phyloP scores from a whole-genome alignment of 1,139 yeast species.

The Debaryomycetaceae sp. region DNA sequence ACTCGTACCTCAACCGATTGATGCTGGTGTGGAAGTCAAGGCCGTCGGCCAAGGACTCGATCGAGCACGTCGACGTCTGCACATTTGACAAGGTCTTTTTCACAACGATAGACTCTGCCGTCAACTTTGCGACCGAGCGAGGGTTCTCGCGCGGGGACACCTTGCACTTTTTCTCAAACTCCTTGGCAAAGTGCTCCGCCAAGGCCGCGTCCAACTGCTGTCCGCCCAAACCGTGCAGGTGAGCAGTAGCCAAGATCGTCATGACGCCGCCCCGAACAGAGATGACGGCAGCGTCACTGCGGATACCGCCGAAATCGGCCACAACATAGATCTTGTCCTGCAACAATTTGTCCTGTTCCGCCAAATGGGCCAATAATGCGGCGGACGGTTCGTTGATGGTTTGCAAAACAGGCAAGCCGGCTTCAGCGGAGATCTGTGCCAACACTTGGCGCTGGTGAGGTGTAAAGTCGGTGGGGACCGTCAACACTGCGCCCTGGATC shows the following conservation, averaged over 20 bases:
- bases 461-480: conserved; percentile 85
- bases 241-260: conserved; percentile 81
- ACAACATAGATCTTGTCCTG: conserved; percentile 81
- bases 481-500: conserved; percentile 74
- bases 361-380: conserved; percentile 72
- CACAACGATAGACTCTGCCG: conserved; percentile 72
- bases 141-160: conserved; percentile 72
- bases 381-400: conserved; percentile 89
- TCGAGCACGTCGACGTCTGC: conserved; percentile 79
- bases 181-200: conserved; percentile 79
- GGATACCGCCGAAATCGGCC: conserved; percentile 93
- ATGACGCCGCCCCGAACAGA: conserved; percentile 90
- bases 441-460: conserved; percentile 63
- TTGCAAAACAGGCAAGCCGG: conserved; percentile 77
- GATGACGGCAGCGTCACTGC: conserved; percentile 93
- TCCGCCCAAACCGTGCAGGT: conserved; percentile 82
- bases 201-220: conserved; percentile 71
- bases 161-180: conserved; percentile 81
- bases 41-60: conserved; percentile 92
- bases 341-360: conserved; percentile 42
- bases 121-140: conserved; percentile 82
- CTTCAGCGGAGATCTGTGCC: conserved; percentile 49
- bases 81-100: conserved; percentile 92
- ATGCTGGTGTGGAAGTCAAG: conserved; percentile 86
- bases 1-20: conserved; percentile 90